These are phyloP conservation scores for Allium sativum DNA, from an alignment of 106 monocot genomes.

Conservation along the genomic window DNA sequence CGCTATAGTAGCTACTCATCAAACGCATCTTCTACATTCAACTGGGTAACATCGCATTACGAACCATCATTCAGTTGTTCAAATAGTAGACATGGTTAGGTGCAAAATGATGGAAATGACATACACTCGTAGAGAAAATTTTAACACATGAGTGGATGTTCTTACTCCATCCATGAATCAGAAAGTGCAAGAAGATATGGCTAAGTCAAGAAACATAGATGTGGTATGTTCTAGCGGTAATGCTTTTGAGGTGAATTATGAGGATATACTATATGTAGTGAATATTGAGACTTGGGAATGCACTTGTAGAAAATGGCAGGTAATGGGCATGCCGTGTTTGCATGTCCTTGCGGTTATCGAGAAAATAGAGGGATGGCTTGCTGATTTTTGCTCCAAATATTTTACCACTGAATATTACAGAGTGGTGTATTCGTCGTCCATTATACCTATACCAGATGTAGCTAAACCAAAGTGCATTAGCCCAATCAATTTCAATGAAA, in stretches of 20 bases:
- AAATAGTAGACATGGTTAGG: constrained; percentile 69
- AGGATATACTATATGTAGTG: constrained; percentile 11
- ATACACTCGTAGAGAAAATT: constrained; percentile 46
- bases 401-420: constrained; percentile 10
- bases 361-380: not conserved
- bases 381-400: constrained; percentile 8
- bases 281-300: constrained; percentile 11
- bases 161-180: constrained; percentile 50
- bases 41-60: constrained; percentile 49
- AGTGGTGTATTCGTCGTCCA: not conserved
- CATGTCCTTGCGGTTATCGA: constrained; percentile 10
- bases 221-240: constrained; percentile 31
- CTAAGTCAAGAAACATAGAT: constrained; percentile 33
- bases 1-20: constrained; percentile 40
- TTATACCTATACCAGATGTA: constrained; percentile 1
- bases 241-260: constrained; percentile 65
- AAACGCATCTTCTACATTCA: constrained; percentile 30
- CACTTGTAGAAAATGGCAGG: constrained; percentile 19
- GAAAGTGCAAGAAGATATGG: constrained; percentile 47
- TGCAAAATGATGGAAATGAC: constrained; percentile 91
- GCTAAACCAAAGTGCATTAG: not conserved
- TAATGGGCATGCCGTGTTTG: constrained; percentile 16
- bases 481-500: not conserved
- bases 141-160: constrained; percentile 53
- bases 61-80: constrained; percentile 70